Evolutionary conservation across 768 basidiomycete genomes (phyloP).

Genomic region (Serpula lacrymans): DNA sequence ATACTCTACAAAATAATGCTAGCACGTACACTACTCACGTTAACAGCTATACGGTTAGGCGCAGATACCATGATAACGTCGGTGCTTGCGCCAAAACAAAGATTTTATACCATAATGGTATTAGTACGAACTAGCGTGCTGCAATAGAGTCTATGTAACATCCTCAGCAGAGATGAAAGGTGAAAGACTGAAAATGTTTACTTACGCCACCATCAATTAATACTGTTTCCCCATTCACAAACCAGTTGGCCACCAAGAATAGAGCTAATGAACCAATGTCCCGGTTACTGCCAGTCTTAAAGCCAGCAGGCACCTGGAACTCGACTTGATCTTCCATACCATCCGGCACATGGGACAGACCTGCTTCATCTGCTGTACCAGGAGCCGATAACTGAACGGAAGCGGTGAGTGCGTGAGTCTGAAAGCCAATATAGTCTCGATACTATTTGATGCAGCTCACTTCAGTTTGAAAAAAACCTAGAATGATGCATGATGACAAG

Average conservation of each 20-base stretch:
- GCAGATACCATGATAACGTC: too few relatives aligned
- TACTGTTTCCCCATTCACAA: constrained; percentile 32
- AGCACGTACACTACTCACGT: too few relatives aligned
- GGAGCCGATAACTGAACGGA: not conserved
- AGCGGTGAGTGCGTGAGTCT: too few relatives aligned
- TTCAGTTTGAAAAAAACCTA: constrained; percentile 1
- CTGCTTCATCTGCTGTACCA: not conserved
- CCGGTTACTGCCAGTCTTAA: constrained; percentile 21
- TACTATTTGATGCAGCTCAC: not conserved
- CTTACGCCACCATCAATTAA: constrained; percentile 33
- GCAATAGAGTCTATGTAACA: too few relatives aligned
- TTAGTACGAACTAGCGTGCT: too few relatives aligned
- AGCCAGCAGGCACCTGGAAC: constrained; percentile 26
- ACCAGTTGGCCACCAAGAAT: constrained; percentile 32
- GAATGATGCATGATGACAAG: not conserved
- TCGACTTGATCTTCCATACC: constrained; percentile 2
- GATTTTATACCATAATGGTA: too few relatives aligned
- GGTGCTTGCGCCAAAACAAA: too few relatives aligned
- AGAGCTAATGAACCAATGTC: constrained; percentile 32
- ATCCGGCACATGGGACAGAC: not conserved
- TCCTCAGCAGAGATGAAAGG: too few relatives aligned
- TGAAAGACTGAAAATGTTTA: constrained; percentile 2
- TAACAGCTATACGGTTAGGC: too few relatives aligned
- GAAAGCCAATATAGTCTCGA: not conserved
- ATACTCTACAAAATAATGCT: too few relatives aligned